A percentile compares a stretch with the other conserved stretches of the same genome.
These are phyloP conservation scores for Rhizophagus sp. DNA, from an alignment of 192 early-diverging fungal genomes.

Conservation along the genomic window DNA sequence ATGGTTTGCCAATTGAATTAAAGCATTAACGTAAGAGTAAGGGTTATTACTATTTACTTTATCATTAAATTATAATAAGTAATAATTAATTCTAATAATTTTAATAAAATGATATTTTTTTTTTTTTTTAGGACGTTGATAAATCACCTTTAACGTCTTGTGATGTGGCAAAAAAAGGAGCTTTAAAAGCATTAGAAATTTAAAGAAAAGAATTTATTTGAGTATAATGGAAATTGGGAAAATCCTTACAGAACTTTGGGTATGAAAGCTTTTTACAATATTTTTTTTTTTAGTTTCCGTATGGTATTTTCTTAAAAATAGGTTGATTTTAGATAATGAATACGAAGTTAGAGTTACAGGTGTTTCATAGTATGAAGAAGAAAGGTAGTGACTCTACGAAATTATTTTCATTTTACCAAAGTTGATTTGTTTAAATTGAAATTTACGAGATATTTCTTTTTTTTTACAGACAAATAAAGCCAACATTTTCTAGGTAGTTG, in stretches of 20 bases:
- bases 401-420: too few species aligned
- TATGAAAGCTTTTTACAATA: neutral
- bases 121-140: slow-evolving; percentile 30
- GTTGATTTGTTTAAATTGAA: too few species aligned
- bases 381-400: too few species aligned
- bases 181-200: slow-evolving; percentile 55
- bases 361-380: neutral
- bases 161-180: slow-evolving; percentile 58
- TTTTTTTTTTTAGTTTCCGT: too few species aligned
- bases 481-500: too few species aligned
- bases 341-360: too few species aligned
- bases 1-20: slow-evolving; percentile 80
- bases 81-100: too few species aligned
- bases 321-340: neutral
- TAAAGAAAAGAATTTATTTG: slow-evolving; percentile 61
- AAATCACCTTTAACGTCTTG: slow-evolving; percentile 43
- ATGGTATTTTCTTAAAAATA: too few species aligned
- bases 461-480: too few species aligned
- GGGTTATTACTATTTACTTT: neutral
- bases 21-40: slow-evolving; percentile 65
- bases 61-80: neutral
- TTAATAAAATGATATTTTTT: too few species aligned
- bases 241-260: slow-evolving; percentile 60
- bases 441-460: too few species aligned
- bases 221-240: slow-evolving; percentile 76